phyloP scores from a whole-genome alignment of 345 rosid species.

The Eucalyptus shirleyi region DNA sequence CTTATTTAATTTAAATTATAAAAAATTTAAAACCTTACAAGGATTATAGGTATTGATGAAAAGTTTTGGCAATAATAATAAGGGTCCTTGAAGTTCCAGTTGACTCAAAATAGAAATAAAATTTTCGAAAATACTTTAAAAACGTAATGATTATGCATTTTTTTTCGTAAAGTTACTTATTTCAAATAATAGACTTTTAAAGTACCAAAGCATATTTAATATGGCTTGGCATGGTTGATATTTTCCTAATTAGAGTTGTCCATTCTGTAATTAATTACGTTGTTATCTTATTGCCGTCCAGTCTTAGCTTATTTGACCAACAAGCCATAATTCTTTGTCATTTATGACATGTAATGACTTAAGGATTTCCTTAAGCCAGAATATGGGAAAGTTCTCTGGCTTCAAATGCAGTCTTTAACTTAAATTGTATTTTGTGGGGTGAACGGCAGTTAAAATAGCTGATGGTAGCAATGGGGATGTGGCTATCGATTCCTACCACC shows the following conservation, averaged over 20 bases:
- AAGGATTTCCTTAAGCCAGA: no score
- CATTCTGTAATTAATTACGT: neutral
- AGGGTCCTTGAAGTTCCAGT: neutral
- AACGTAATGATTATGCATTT: neutral
- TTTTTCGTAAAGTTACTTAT: neutral
- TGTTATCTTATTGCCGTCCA: neutral
- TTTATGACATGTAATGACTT: no score
- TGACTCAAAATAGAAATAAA: neutral
- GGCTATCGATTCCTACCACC: constrained; percentile 38
- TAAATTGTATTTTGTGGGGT: no score
- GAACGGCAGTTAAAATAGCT: constrained; percentile 14
- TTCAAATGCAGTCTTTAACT: no score
- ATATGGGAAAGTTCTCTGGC: no score
- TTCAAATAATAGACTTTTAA: neutral
- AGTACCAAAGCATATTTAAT: neutral
- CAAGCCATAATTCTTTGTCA: neutral
- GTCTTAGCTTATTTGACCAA: neutral
- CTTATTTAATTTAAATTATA: neutral
- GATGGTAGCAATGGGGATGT: constrained; percentile 41
- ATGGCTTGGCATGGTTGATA: neutral
- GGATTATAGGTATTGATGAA: neutral
- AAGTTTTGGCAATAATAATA: neutral
- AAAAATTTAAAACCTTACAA: neutral
- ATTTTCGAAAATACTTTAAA: neutral
- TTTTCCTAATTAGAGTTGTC: neutral